Base-by-base conservation (phyloP, 2,329 filamentous ascomycete species). In the Aspergillus bombycis region DNA sequence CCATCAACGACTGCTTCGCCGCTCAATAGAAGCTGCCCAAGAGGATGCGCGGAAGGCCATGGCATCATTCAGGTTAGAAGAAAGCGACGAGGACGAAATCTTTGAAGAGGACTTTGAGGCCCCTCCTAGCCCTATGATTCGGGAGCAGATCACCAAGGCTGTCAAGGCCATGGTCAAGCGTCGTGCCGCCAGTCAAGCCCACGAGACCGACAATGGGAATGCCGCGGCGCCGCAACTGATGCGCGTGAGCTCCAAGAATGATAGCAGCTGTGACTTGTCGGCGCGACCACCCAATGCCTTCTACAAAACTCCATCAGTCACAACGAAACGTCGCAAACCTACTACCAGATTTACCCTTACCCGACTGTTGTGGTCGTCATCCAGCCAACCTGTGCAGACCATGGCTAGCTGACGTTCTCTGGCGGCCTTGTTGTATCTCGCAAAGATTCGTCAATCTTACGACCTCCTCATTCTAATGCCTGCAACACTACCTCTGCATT, bases 1-100 rank as follows among this genome's bases (percentile, higher is more conserved):
- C 52, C 70, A 72, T 45, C 63, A 69, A 23, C 50, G 58, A 3
- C 58, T 71, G 21, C 64, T 70, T 11, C 62, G 62, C 3, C 65
- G 62, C 2, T 69, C 69, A 3, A 62, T 70, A 28, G 30, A 67
- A 16, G 58, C 65, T 9, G 66, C 68, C 3, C 65, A 71, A 21
- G 43, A 59, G 0, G 66, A 66, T 23, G 64, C 67, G 56, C 62
- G 61, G 56, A 62, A 54, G 12, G 60, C 63, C 7, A 57, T 70
- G 30, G 57, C 60, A 4, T 38, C 62, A 10, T 57, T 66, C 23
- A 28, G 28, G 7, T 16, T 68, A 2, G 67, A 64, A 21, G 61
- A 62, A 16, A 57, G 41, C 21, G 36, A 57, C 16, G 65, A 67
- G 5, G 57, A 30, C 19, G 48, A 53, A 2, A 32, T 38, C 21